A percentile compares a stretch with the other conserved stretches of the same genome.
phyloP scores from a whole-genome alignment of 768 basidiomycete genomes.

The Sarcodon sp. region DNA sequence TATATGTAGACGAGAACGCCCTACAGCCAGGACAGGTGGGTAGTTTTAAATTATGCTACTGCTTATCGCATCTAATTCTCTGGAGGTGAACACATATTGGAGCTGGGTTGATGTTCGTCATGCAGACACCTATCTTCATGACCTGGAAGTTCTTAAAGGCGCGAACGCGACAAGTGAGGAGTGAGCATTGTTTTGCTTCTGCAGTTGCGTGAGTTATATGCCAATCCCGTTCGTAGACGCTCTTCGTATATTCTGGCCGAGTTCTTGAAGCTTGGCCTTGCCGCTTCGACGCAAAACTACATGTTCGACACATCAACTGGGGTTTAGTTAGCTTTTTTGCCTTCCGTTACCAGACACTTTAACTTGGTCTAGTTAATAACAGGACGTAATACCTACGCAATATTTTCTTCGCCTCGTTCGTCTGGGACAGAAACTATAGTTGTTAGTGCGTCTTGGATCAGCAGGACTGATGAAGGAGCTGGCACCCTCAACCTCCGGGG shows the following conservation, averaged over 20 bases:
- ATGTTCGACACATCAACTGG: slow-evolving; percentile 34
- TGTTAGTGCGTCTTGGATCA: slow-evolving; percentile 84
- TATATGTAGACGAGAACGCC: slow-evolving; percentile 93
- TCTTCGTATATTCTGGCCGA: slow-evolving; percentile 47
- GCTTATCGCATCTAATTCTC: neutral
- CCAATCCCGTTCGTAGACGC: slow-evolving; percentile 30
- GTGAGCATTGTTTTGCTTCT: slow-evolving; percentile 29
- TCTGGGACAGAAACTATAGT: slow-evolving; percentile 91
- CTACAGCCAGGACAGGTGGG: slow-evolving; percentile 82
- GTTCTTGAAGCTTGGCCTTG: slow-evolving; percentile 65
- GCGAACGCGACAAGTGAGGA: slow-evolving; percentile 54
- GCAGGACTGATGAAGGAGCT: slow-evolving; percentile 42
- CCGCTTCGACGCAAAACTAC: slow-evolving; percentile 59
- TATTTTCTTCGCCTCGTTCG: slow-evolving; percentile 75
- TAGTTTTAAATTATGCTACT: slow-evolving; percentile 3
- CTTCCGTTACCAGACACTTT: slow-evolving; percentile 2
- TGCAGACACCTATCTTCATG: slow-evolving; percentile 71
- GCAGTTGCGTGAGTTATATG: slow-evolving; percentile 1
- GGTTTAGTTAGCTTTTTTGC: slow-evolving; percentile 24
- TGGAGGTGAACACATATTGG: slow-evolving; percentile 84
- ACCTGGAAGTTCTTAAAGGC: slow-evolving; percentile 51
- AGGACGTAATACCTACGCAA: slow-evolving; percentile 76
- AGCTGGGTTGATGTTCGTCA: slow-evolving; percentile 81
- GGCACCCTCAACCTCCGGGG: slow-evolving; percentile 73
- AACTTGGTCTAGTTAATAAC: slow-evolving; percentile 26